Evolutionary conservation across 441 rosid genomes (phyloP), one percentile per base, ranked within the genome.

Genomic region (Populus hybrid): DNA sequence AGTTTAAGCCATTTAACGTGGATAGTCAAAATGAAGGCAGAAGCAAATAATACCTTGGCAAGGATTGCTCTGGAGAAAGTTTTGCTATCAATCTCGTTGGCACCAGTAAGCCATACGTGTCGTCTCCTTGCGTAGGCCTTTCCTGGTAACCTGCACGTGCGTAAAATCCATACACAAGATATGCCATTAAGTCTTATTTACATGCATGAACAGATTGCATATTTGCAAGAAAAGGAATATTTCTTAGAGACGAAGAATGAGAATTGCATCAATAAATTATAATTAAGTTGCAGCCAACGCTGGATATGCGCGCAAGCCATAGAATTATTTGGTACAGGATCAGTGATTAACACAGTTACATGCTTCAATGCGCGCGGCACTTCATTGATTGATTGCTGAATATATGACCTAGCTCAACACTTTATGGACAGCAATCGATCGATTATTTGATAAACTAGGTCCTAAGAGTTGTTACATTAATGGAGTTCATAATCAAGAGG

Each of bases 1-100:
- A 45, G 56, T 14, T 14, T 0, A 45, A 61, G 65, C 26, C 26
- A 21, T 38, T 3, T 9, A 21, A 61, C 12, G 6, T 23, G 24
- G 4, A 23, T 23, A 10, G 9, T 21, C 28, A 63, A 23, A 63
- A 63, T 63, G 65, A 63, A 63, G 65, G 28, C 65, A 9, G 65
- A 21, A 63, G 65, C 65, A 9, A 63, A 9, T 63, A 63, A 63
- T 82, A 96, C 99, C 98, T 93, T 94, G 66, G 99, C 99, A 20
- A 94, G 95, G 79, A 96, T 94, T 64, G 98, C 96, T 86, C 99
- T 87, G 16, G 94, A 83, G 74, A 94, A 94, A 9, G 88, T 91
- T 84, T 92, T 96, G 90, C 97, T 91, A 77, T 96, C 99, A 36
- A 89, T 91, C 70, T 94, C 97, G 70, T 89, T 92, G 35, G 98